Base-by-base conservation (phyloP, 331 rosid genomes). In the Acacia pycnantha region DNA sequence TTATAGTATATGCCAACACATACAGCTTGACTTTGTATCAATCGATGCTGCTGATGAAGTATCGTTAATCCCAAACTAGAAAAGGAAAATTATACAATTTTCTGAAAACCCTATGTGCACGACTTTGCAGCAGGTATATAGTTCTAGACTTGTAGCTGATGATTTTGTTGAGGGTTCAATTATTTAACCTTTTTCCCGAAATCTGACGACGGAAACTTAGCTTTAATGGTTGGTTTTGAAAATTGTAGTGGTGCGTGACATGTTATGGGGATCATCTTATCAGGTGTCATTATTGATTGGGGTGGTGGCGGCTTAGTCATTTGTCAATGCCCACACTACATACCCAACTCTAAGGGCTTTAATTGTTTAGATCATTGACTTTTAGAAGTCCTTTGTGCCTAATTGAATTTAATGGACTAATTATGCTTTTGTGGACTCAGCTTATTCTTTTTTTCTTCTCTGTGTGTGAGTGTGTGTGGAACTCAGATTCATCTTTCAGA, bases 351-450 rank as follows among this genome's bases (percentile, higher is more conserved):
- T 8, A 47, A 50, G 70, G 68, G 58, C 37, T 24, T 67, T 46
- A 67, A 66, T 65, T 83, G 27, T 12, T 69, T 44, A 54, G 92
- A 54, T 74, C 74, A 75, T 88, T 82, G 90, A 87, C 87, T 86
- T 82, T 26, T 79, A 37, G 37, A 56, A 47, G 72, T 69, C 71
- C 12, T n/a, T 83, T 69, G 79, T 31, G 79, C 88, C 90, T 78
- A 73, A 84, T 59, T 69, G 51, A 37, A 66, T 70, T 81, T 77
- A 48, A 81, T 68, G 84, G 85, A 68, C 31, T 81, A 74, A 77
- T 80, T 77, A 73, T 85, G 59, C 76, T 79, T 79, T 74, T 71
- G 69, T 40, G 78, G 79, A 58, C 44, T 64, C 70, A 82, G 19
- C 3, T 53, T 18, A 2, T 54, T 21, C 26, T 7, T 21, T 21